These are phyloP conservation scores for Aureobasidium namibiae DNA, from an alignment of 2,329 filamentous ascomycete species.

Conservation along the genomic window DNA sequence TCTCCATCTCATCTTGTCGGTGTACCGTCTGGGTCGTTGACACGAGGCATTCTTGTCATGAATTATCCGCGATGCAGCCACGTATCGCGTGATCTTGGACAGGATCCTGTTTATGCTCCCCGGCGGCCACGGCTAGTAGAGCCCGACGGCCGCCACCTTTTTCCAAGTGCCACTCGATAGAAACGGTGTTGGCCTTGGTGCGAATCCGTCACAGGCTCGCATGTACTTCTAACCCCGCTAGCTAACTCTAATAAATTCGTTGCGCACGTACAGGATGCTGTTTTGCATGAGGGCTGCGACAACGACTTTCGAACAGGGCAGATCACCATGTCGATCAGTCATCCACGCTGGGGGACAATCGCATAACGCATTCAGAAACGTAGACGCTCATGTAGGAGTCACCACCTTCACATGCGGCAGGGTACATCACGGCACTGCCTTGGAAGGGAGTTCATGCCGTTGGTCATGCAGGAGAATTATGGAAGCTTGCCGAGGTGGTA, in stretches of 20 bases:
- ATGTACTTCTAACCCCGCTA: constrained; percentile 6
- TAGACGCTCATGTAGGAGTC: too few relatives aligned
- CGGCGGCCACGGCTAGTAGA: background rate
- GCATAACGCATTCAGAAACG: background rate
- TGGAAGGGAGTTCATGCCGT: background rate
- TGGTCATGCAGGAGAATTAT: background rate
- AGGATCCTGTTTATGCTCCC: background rate
- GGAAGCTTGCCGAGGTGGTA: background rate
- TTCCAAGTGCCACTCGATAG: constrained; percentile 1
- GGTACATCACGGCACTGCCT: background rate
- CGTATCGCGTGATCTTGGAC: background rate
- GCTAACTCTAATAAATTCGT: background rate
- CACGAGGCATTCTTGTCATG: background rate
- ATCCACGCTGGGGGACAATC: background rate
- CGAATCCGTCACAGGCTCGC: background rate
- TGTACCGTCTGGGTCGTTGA: too few relatives aligned
- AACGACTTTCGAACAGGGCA: background rate
- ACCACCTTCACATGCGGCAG: background rate
- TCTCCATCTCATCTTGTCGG: too few relatives aligned
- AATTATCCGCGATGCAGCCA: background rate
- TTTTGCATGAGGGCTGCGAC: background rate
- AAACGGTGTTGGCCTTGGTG: constrained; percentile 9
- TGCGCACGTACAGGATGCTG: background rate
- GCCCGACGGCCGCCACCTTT: background rate
- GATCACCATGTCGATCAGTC: background rate